phyloP scores from a whole-genome alignment of 768 basidiomycete species.

The Terana coerulea region DNA sequence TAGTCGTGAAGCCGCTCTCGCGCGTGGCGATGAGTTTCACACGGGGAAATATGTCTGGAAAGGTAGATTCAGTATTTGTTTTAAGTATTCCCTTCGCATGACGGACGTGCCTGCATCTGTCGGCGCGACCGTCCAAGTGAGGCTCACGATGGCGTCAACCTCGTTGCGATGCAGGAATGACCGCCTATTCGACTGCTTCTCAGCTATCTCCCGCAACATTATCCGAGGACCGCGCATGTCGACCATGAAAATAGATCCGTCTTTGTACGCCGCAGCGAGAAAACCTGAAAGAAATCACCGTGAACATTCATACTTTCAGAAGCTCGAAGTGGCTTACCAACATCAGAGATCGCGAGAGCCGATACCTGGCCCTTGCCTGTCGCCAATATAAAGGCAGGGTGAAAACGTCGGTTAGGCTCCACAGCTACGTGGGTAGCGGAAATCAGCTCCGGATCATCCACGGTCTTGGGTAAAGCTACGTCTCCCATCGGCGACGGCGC shows the following conservation, averaged over 20 bases:
- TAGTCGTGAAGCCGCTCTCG: conserved; percentile 52
- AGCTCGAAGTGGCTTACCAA: conserved; percentile 46
- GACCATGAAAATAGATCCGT: conserved; percentile 57
- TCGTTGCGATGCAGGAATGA: conserved; percentile 33
- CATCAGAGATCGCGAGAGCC: conserved; percentile 63
- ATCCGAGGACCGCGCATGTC: conserved; percentile 75
- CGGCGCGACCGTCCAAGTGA: conserved; percentile 66
- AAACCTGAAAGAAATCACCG: conserved; percentile 49
- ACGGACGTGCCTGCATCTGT: conserved; percentile 45
- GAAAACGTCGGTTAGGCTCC: conserved; percentile 41
- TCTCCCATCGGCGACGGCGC: conserved; percentile 12
- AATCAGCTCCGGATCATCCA: conserved; percentile 47
- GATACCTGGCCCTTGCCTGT: conserved; percentile 44
- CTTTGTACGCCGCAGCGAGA: conserved; percentile 64
- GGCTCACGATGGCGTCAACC: conserved; percentile 41
- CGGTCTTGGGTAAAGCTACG: conserved; percentile 20
- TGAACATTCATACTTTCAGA: no score
- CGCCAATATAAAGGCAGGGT: conserved; percentile 58
- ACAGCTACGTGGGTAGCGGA: conserved; percentile 46
- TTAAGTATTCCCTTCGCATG: no score
- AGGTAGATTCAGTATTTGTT: not conserved
- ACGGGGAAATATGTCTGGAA: conserved; percentile 39
- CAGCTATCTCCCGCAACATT: conserved; percentile 43
- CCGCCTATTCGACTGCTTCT: conserved; percentile 37
- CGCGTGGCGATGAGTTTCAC: conserved; percentile 62